Percentiles rank a stretch among this genome's conserved stretches.
Evolutionary conservation across 2,329 filamentous ascomycete genomes (phyloP).

Genomic region (Alternaria solani): DNA sequence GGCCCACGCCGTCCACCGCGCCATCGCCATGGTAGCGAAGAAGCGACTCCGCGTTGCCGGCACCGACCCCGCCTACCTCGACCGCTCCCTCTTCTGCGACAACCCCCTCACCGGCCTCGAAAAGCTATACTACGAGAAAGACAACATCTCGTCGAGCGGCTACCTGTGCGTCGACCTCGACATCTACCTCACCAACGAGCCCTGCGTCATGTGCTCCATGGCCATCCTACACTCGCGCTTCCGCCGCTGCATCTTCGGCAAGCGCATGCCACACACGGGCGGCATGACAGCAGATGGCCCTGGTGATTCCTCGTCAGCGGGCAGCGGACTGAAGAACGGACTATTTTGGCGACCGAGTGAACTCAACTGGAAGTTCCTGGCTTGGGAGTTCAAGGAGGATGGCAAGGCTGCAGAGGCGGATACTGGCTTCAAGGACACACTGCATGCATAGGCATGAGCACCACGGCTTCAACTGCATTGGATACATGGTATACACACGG

Average conservation of each 20-base stretch:
- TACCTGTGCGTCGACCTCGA: slow-evolving; percentile 95
- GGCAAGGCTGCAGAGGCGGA: slow-evolving; percentile 17
- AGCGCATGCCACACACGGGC: slow-evolving; percentile 80
- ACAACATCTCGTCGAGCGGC: slow-evolving; percentile 75
- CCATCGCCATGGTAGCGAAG: slow-evolving; percentile 80
- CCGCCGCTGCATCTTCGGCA: slow-evolving; percentile 80
- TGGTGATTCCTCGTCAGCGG: slow-evolving; percentile 19
- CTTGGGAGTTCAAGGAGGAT: slow-evolving; percentile 72
- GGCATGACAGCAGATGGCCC: slow-evolving; percentile 77
- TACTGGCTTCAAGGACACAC: slow-evolving; percentile 30
- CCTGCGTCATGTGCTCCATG: slow-evolving; percentile 97
- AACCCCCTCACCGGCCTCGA: slow-evolving; percentile 74
- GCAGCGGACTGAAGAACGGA: slow-evolving; percentile 60
- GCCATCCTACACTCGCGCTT: slow-evolving; percentile 94
- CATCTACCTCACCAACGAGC: slow-evolving; percentile 93
- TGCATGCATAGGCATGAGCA: slow-evolving; percentile 40
- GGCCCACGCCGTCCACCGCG: slow-evolving; percentile 79
- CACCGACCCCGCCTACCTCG: slow-evolving; percentile 35
- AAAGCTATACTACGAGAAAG: slow-evolving; percentile 63
- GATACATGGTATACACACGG: slow-evolving; percentile 34
- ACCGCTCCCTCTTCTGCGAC: slow-evolving; percentile 68
- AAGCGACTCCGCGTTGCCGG: slow-evolving; percentile 57
- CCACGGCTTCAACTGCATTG: slow-evolving; percentile 22
- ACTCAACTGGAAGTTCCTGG: slow-evolving; percentile 85
- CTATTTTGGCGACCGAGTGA: slow-evolving; percentile 73